Evolutionary conservation across 1,139 yeast species (phyloP).

Genomic region (Geotrichum siamense): DNA sequence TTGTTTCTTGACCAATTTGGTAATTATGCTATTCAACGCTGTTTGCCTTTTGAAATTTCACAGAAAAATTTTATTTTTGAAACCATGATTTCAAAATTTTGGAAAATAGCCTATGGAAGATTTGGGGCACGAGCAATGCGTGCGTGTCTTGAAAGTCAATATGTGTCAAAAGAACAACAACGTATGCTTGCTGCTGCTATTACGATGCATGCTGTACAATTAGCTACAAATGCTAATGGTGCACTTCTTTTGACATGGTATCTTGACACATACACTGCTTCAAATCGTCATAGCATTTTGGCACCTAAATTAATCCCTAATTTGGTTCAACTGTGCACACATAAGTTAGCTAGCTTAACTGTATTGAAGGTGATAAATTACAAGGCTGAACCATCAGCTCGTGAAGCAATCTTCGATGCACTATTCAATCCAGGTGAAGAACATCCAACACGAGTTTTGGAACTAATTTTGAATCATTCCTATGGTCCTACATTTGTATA

Average conservation of each 20-base stretch:
- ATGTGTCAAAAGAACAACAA: conserved; percentile 59
- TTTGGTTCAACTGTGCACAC: conserved; percentile 63
- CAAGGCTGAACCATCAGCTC: conserved; percentile 56
- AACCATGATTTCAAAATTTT: conserved; percentile 67
- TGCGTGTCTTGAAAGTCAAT: conserved; percentile 79
- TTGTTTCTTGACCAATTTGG: conserved; percentile 94
- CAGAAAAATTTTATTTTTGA: conserved; percentile 88
- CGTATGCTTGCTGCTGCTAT: conserved; percentile 74
- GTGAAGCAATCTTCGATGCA: conserved; percentile 53
- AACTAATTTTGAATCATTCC: conserved; percentile 48
- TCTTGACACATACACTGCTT: conserved; percentile 72
- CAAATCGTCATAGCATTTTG: conserved; percentile 48
- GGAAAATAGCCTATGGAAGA: conserved; percentile 79
- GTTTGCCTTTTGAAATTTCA: conserved; percentile 80
- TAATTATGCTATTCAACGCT: conserved; percentile 91
- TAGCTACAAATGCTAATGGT: conserved; percentile 82
- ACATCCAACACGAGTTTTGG: conserved; percentile 38
- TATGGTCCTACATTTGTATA: conserved; percentile 83
- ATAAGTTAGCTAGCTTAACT: conserved; percentile 80
- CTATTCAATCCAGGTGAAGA: conserved; percentile 42
- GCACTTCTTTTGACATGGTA: conserved; percentile 89
- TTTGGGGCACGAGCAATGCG: conserved; percentile 94
- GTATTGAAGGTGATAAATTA: conserved; percentile 66
- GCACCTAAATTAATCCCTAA: conserved; percentile 57
- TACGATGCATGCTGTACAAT: conserved; percentile 67